Conservation (phyloP, 345 rosid species). For the Mallotus nudiflorus region DNA sequence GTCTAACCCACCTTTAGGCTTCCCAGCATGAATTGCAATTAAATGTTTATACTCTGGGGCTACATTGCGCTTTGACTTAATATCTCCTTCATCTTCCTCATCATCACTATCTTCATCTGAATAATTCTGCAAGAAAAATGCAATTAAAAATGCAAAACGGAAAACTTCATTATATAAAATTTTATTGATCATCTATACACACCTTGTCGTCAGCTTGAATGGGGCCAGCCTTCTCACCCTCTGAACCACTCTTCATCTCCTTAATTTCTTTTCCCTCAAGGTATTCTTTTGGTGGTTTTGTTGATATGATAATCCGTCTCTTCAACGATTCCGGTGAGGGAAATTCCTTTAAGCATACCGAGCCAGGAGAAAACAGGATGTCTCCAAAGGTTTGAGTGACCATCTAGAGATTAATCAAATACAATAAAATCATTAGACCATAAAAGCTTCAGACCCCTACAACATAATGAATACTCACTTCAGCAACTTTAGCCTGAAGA, state of each 20-base stretch:
- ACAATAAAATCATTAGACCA: constrained; percentile 15
- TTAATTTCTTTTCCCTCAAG: constrained; percentile 45
- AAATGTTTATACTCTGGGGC: constrained; percentile 44
- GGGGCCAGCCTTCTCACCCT: constrained; percentile 32
- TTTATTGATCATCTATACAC: neutral
- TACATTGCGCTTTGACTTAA: neutral
- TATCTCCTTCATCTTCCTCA: constrained; percentile 18
- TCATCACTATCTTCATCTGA: constrained; percentile 37
- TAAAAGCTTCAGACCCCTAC: constrained; percentile 10
- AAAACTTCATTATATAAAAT: constrained; percentile 8
- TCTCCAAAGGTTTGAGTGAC: constrained; percentile 73
- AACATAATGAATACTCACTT: constrained; percentile 38
- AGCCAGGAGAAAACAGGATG: constrained; percentile 67
- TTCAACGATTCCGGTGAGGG: constrained; percentile 75
- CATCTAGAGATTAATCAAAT: constrained; percentile 55
- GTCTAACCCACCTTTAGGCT: constrained; percentile 49
- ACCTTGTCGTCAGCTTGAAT: constrained; percentile 40
- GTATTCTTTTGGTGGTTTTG: constrained; percentile 94
- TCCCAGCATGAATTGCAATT: constrained; percentile 60
- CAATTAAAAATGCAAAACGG: constrained; percentile 12
- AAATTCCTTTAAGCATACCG: constrained; percentile 74
- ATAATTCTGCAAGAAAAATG: constrained; percentile 40
- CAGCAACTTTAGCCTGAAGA: constrained; percentile 86
- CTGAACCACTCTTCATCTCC: constrained; percentile 41
- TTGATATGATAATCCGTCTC: constrained; percentile 73